Base-by-base conservation (phyloP, 129 eudicot genomes). In the Erigeron canadensis region DNA sequence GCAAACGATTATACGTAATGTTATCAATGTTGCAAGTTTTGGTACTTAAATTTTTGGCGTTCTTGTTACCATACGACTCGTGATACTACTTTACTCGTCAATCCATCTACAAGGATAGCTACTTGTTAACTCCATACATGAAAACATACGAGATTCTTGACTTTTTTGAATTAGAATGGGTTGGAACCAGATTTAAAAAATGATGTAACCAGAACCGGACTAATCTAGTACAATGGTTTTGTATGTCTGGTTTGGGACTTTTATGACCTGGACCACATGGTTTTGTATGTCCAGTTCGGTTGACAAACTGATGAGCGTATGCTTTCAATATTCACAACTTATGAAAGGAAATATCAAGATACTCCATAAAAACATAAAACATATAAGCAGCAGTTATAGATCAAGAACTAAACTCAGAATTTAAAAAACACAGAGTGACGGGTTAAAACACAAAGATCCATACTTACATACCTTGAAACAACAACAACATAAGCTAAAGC, bases 381-480 rank as follows among this genome's bases (percentile, higher is more conserved):
- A 60, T 15, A 51, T 51, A 65, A 65, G 28, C 37, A 19, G 61
- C 11, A 37, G 28, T 47, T 23, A 28, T 40, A 10, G 4, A 59
- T 41, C 43, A 50, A 77, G 51, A 60, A 44, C 69, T 69, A 77
- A 77, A 61, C 70, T 61, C 57, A 41, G 34, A 9, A 63, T 63
- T 41, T n/a, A 63, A 48, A 46, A 72, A 65, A 65, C 66, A 75
- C 10, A 37, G 68, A 8, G 34, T 23, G 58, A 17, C 58, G 18
- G 8, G 65, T 77, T 62, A 77, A 76, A 77, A 70, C 71, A 70
- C 50, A 44, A 9, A n/a, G 34, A 70, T 53, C 76, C 76, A 63
- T 51, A 50, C 63, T 69, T 69, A 69, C 76, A 57, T 76, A 51
- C 78, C 63, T 46, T 9, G 18, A 19, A 51, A 4, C 10, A 53